Conservation (phyloP, 2,329 filamentous ascomycete genomes). For the Sporothrix phasma region DNA sequence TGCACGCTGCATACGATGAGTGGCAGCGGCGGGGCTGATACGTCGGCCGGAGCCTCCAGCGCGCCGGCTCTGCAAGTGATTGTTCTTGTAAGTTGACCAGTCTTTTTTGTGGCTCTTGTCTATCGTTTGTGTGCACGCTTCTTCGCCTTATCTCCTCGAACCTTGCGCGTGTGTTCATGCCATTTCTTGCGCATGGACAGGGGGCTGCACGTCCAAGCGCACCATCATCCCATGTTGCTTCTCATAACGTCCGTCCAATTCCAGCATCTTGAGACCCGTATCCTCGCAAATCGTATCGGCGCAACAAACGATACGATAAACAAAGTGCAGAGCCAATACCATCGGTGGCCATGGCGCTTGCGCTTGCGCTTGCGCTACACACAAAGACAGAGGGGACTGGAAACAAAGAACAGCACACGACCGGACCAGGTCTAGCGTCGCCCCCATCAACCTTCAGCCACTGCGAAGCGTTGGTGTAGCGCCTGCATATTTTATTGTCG, state of each 20-base stretch:
- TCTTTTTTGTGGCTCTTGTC: not conserved
- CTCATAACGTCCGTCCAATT: not conserved
- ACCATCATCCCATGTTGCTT: not conserved
- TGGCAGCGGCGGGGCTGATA: constrained; percentile 16
- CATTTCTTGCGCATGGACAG: not conserved
- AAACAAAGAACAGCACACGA: not conserved
- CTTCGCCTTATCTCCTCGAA: too few relatives aligned
- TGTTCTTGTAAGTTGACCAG: constrained; percentile 50
- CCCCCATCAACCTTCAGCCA: not conserved
- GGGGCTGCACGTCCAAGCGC: not conserved
- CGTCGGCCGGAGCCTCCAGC: constrained; percentile 5
- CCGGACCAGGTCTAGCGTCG: not conserved
- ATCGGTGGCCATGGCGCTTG: not conserved
- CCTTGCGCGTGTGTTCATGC: not conserved
- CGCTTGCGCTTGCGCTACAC: not conserved
- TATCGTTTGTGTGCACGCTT: too few relatives aligned
- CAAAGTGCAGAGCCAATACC: not conserved
- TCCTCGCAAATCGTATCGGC: not conserved
- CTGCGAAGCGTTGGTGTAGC: not conserved
- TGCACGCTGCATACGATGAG: constrained; percentile 9
- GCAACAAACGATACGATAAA: not conserved
- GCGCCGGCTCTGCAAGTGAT: constrained; percentile 58
- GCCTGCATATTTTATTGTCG: not conserved
- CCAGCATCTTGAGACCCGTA: not conserved
- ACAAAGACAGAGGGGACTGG: not conserved